These are phyloP conservation scores for Podospora fimiseda DNA, from an alignment of 495 filamentous ascomycete species.

Conservation along the genomic window DNA sequence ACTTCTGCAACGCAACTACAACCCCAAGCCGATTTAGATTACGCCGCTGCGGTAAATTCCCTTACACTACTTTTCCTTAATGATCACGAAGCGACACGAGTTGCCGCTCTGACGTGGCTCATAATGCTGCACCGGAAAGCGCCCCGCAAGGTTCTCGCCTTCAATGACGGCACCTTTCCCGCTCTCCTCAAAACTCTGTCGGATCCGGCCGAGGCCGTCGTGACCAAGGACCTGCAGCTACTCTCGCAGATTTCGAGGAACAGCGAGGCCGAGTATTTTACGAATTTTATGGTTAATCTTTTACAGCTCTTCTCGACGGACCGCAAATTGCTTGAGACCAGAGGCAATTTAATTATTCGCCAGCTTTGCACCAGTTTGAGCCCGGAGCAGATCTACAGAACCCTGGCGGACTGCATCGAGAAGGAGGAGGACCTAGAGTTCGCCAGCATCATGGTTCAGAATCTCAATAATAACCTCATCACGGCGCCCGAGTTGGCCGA, in stretches of 20 bases:
- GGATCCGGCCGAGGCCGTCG: constrained; percentile 91
- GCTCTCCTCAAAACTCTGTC: constrained; percentile 94
- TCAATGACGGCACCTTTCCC: constrained; percentile 95
- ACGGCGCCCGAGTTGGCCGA: constrained; percentile 93
- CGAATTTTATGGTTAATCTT: constrained; percentile 95
- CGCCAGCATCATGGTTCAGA: constrained; percentile 99
- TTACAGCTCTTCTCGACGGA: constrained; percentile 94
- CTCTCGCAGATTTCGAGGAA: constrained; percentile 93
- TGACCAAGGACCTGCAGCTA: constrained; percentile 89
- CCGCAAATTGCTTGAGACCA: constrained; percentile 78
- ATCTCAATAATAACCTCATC: constrained; percentile 97
- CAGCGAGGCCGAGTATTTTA: constrained; percentile 95
- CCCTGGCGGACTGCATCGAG: constrained; percentile 91
- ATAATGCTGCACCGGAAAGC: constrained; percentile 96
- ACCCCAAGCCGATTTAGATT: constrained; percentile 75
- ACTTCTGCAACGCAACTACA: constrained; percentile 37
- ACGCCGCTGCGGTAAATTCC: constrained; percentile 92
- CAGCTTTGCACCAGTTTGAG: constrained; percentile 90
- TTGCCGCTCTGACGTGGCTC: constrained; percentile 90
- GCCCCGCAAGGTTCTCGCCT: constrained; percentile 86
- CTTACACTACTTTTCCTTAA: constrained; percentile 92
- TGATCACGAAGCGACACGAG: constrained; percentile 91
- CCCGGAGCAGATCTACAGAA: constrained; percentile 92
- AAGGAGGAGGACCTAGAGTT: constrained; percentile 98
- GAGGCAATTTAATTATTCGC: constrained; percentile 93